These are phyloP conservation scores for Spirogloea muscicola DNA, from an alignment of 139 green algal genomes.

Conservation along the genomic window DNA sequence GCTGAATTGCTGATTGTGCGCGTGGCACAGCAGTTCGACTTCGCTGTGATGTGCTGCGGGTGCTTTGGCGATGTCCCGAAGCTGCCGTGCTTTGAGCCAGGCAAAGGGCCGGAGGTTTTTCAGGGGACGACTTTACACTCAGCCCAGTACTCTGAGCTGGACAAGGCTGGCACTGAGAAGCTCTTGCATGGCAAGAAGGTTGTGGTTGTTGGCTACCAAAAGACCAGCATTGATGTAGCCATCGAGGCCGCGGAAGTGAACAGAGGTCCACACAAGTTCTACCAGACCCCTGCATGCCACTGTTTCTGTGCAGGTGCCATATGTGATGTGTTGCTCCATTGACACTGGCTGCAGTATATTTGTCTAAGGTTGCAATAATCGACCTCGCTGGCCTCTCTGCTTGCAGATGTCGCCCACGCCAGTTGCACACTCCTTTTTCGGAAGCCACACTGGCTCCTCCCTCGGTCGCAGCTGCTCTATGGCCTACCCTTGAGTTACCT, in stretches of 20 bases:
- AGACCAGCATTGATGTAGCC: conserved; percentile 12
- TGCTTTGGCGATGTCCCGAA: conserved; percentile 12
- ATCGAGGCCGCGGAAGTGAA: conserved; percentile 8
- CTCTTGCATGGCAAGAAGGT: conserved; percentile 2
- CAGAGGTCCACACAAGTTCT: too few species aligned
- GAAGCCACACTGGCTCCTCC: conserved; percentile 3
- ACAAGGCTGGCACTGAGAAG: background rate
- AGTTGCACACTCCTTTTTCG: conserved; percentile 17
- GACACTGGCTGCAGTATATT: too few species aligned
- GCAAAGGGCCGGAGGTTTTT: conserved; percentile 8
- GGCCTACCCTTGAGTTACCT: background rate
- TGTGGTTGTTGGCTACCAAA: conserved; percentile 14
- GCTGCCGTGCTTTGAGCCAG: background rate
- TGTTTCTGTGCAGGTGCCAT: too few species aligned
- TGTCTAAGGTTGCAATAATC: too few species aligned
- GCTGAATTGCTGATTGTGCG: too few species aligned
- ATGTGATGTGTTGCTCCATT: too few species aligned
- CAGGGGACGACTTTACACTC: conserved; percentile 7
- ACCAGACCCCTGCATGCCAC: too few species aligned
- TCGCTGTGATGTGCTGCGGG: conserved; percentile 8
- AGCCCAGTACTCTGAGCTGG: conserved; percentile 10
- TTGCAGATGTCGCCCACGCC: too few species aligned
- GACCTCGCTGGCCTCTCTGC: too few species aligned
- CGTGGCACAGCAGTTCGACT: background rate
- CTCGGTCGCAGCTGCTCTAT: background rate